Conservation (phyloP, 352 stramenopile genomes). For the Phytophthora syringae region DNA sequence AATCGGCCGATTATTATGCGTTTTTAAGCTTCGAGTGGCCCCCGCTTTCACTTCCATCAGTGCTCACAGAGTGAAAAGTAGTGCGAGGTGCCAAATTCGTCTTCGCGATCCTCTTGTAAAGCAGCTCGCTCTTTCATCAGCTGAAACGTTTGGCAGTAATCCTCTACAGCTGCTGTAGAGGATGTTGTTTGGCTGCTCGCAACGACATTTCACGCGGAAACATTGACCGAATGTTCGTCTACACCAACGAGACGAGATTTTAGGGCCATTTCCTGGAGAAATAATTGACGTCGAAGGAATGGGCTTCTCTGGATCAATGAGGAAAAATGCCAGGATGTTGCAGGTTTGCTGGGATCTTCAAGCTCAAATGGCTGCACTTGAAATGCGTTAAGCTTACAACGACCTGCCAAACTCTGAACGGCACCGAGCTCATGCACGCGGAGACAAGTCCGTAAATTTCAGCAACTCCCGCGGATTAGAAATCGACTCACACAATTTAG, state of each 20-base stretch:
- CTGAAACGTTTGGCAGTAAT: neutral
- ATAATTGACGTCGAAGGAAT: slow-evolving; percentile 48
- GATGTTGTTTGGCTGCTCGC: slow-evolving; percentile 26
- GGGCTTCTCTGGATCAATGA: slow-evolving; percentile 39
- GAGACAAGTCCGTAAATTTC: slow-evolving; percentile 36
- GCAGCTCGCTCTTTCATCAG: slow-evolving; percentile 42
- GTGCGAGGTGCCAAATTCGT: neutral
- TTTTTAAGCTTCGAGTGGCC: too few species aligned
- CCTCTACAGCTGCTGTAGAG: slow-evolving; percentile 1
- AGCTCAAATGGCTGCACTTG: slow-evolving; percentile 57
- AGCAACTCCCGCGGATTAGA: too few species aligned
- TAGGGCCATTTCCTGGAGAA: slow-evolving; percentile 5
- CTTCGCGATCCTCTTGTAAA: neutral
- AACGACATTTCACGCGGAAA: slow-evolving; percentile 27
- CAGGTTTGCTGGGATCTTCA: slow-evolving; percentile 31
- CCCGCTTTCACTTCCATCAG: too few species aligned
- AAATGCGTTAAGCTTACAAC: slow-evolving; percentile 47
- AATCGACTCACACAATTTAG: too few species aligned
- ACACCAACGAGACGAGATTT: slow-evolving; percentile 3
- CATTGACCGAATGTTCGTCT: slow-evolving; percentile 29
- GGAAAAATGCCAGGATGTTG: slow-evolving; percentile 61
- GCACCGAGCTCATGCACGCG: slow-evolving; percentile 37
- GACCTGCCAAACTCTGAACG: slow-evolving; percentile 26
- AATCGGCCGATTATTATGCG: too few species aligned
- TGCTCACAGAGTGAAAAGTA: slow-evolving; percentile 37